Evolutionary conservation across 2,329 filamentous ascomycete species (phyloP), one percentile per base, ranked within the genome.

Genomic region (Nannizzia gypsea): DNA sequence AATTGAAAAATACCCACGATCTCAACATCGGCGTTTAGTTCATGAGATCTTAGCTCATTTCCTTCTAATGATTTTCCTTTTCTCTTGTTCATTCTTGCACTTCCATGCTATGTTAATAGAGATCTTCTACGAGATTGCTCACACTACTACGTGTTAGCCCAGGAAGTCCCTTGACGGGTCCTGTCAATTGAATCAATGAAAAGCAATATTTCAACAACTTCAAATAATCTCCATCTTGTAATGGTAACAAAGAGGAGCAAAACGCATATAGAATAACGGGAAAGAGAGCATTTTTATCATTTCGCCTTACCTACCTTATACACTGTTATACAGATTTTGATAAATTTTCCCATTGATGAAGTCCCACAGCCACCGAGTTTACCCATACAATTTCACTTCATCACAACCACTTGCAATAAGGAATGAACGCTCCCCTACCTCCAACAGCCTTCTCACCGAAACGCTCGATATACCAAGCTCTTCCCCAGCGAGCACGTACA

Each of bases 361-460:
- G 9, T 36, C 31, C n/a, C n/a, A n/a, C n/a, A 3, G 31, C 1
- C 2, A 2, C 31, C 9, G 2, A 36, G 9, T 3, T 36, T 36
- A 13, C 31, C 2, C 31, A 13, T n/a, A n/a, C 13, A 36, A 11
- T 11, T 15, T 24, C 13, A 22, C 40, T 57, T 38, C 20, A 52
- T 69, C 62, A 75, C 65, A 76, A 60, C 68, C 70, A 73, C 8
- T 65, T 56, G 62, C 82, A 66, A 24, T 80, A 80, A 24, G 85
- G 85, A 66, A 88, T 79, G 28, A 92, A 82, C 3, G 89, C 89
- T 75, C 89, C 91, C 70, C 85, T 83, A 31, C 80, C 81, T 56
- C 82, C 83, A 63, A 96, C 82, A 74, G 86, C 87, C 56, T 95
- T 86, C 75, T 85, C 84, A 9, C 92, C 92, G 80, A 99, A 99